Percentiles rank a stretch among this genome's conserved stretches.
These are phyloP conservation scores for Aspergillus pseudoviridinutans DNA, from an alignment of 2,329 filamentous ascomycete genomes.

Conservation along the genomic window DNA sequence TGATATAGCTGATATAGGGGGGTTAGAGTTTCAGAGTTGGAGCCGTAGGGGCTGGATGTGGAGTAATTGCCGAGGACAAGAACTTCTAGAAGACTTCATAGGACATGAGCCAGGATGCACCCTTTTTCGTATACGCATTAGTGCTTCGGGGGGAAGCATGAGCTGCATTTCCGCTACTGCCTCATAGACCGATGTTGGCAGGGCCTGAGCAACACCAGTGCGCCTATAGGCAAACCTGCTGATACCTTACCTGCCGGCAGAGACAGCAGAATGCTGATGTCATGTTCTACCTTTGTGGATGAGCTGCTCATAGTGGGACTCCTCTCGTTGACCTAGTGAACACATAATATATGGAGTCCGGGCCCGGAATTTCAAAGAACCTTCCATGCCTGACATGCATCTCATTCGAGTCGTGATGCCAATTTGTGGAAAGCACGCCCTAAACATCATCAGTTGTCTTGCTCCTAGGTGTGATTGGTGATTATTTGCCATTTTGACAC, in stretches of 20 bases:
- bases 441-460: neutral
- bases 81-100: conserved; percentile 14
- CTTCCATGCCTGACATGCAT: neutral
- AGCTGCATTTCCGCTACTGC: conserved; percentile 23
- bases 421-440: neutral
- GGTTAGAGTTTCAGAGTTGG: neutral
- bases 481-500: neutral
- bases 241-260: neutral
- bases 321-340: neutral
- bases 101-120: conserved; percentile 12
- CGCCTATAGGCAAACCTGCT: neutral
- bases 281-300: neutral
- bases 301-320: neutral
- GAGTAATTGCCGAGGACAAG: neutral
- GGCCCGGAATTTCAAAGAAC: neutral
- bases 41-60: neutral
- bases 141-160: conserved; percentile 32
- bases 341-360: neutral
- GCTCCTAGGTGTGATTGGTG: neutral
- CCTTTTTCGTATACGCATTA: conserved; percentile 25
- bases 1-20: neutral
- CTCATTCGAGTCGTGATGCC: neutral
- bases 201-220: neutral
- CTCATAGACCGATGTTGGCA: conserved; percentile 10
- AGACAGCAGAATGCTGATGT: neutral